Base-by-base conservation (phyloP, 176 grass and related monocot genomes). In the Oryza rufipogon region DNA sequence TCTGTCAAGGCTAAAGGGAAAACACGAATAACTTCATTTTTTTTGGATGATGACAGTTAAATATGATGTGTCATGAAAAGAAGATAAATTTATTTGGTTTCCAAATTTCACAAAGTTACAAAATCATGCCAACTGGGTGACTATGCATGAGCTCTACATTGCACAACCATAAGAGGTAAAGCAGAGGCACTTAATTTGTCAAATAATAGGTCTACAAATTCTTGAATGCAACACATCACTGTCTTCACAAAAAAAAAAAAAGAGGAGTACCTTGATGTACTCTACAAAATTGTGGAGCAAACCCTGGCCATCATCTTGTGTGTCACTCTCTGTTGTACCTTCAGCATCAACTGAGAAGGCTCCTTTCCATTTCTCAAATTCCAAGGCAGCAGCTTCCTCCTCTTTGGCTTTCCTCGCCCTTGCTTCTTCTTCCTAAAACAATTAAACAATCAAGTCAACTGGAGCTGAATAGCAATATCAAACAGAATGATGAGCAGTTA, bases 311-410 rank as follows among this genome's bases (percentile, higher is more conserved):
- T 90, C 87, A 46, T 93, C 92, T 84, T 92, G 96, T 19, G 68
- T 88, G 47, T 91, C 91, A 73, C 88, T 98, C 84, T 98, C 92
- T 30, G 96, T 98, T 63, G 89, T 93, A 82, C 95, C 95, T 90
- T 98, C 96, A 87, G 91, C 91, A 83, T 95, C 96, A 84, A 98
- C 93, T 47, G 96, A 98, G 79, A 98, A 95, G 33, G 87, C 96
- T 7, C 81, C 91, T 90, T 95, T 98, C 96, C 96, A 98, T 83
- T 95, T 95, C 36, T 98, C 93, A 90, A 98, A 98, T 75, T 98
- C 96, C 47, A 93, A 71, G 78, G 91, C 91, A 71, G 91, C 82
- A 9, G 71, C 81, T 30, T 88, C 93, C 54, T 92, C 93, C 19
- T 98, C 96, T 82, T 98, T 92, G 33, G 89, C 89, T 77, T 93